A percentile compares a stretch with the other conserved stretches of the same genome.
phyloP scores from a whole-genome alignment of 73 alveolate species.

The Effrenium voratum region DNA sequence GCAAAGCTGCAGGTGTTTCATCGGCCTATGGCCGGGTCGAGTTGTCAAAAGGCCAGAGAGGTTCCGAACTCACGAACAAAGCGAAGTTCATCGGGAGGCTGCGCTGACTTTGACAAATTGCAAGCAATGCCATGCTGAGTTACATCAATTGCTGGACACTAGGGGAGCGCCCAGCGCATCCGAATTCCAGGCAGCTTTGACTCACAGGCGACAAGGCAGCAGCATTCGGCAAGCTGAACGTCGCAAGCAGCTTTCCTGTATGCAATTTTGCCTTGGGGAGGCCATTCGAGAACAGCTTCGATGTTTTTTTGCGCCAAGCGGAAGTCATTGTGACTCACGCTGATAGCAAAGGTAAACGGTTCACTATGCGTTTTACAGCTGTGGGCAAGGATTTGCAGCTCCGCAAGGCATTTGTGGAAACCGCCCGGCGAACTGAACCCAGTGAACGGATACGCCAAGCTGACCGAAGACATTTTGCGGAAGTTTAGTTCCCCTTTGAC shows the following conservation, averaged over 20 bases:
- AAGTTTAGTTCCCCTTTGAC: too few species aligned
- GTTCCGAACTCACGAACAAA: too few species aligned
- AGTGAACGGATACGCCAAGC: background rate
- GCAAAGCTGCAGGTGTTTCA: too few species aligned
- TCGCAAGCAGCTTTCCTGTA: background rate
- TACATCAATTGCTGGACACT: too few species aligned
- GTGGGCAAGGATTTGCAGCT: background rate
- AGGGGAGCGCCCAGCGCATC: background rate
- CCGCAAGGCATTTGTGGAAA: background rate
- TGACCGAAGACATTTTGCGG: background rate
- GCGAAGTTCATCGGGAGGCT: too few species aligned
- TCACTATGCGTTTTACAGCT: background rate
- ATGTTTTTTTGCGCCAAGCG: background rate
- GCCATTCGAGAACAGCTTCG: background rate
- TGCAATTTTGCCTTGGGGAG: background rate
- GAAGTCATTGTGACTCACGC: background rate
- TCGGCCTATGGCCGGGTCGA: too few species aligned
- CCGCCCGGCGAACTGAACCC: background rate
- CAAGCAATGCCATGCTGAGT: too few species aligned
- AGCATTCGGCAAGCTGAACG: background rate
- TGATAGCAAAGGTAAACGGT: background rate
- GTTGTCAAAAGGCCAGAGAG: too few species aligned
- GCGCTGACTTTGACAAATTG: too few species aligned
- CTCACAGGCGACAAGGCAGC: background rate
- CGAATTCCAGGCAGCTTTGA: background rate